Evolutionary conservation across 768 basidiomycete genomes (phyloP), one percentile per base, ranked within the genome.

Genomic region (Podaxis sp.): DNA sequence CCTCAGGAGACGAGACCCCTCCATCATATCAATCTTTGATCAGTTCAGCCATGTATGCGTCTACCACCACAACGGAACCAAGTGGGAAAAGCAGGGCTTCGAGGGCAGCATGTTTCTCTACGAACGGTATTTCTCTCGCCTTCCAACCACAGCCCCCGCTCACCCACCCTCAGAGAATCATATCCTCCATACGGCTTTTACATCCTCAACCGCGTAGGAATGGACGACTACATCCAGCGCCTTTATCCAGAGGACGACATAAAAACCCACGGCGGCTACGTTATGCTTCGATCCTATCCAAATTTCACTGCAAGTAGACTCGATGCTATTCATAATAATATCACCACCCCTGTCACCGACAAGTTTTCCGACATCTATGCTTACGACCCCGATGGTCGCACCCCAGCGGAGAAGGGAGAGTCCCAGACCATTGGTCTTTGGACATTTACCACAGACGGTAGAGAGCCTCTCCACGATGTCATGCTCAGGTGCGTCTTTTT

Each of bases 81-180:
- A 86, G 70, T 95, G 92, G 92, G 85, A 87, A 74, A 93, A 92
- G 74, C 84, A 89, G 64, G 92, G 92, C 48, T 90, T 75, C 71
- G 92, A 95, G 72, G 93, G 92, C n/a, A 89, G 85, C 75, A 92
- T 94, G 87, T 94, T 95, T 76, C 78, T 95, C 67, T 92, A 90
- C 69, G 92, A 94, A 77, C 81, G 92, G 92, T 92, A 67, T 67
- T 84, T 79, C 24, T n/a, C 24, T 40, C 40, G 24, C 24, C 28
- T 15, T 24, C 19, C 22, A 24, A 22, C 11, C 59, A 57, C 42
- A 17, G 44, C 53, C 51, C 61, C 51, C 59, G 33, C 13, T 55
- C 39, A 66, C 66, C 56, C 38, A 67, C 64, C n/a, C 48, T 17
- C 67, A 93, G 92, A 69, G 82, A 87, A 61, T 80, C 84, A 30